Conservation (phyloP, 1,284 basidiomycete genomes). For the Lentinula novae-zelandiae region DNA sequence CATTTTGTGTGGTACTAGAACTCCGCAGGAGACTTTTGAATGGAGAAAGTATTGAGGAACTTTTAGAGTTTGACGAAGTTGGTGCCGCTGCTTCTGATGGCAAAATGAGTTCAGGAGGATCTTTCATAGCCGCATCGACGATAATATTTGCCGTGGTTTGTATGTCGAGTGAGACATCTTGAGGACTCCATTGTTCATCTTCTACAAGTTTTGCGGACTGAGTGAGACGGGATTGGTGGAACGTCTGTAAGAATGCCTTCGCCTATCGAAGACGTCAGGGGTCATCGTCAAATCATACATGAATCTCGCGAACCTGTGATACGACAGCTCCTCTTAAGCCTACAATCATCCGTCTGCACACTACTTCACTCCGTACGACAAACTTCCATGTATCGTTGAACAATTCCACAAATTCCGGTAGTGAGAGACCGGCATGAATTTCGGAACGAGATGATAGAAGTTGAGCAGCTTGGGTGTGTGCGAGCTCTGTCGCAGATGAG, state of each 20-base stretch:
- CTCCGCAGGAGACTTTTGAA: conserved; percentile 6
- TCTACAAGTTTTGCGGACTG: conserved; percentile 88
- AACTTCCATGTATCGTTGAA: conserved; percentile 90
- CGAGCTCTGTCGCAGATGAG: conserved; percentile 77
- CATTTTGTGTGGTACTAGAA: not conserved
- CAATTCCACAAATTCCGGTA: conserved; percentile 76
- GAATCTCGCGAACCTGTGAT: conserved; percentile 52
- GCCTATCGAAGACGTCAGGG: conserved; percentile 45
- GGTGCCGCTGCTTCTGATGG: conserved; percentile 16
- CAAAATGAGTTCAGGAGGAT: conserved; percentile 69
- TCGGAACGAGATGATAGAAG: conserved; percentile 76
- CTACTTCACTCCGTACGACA: conserved; percentile 81
- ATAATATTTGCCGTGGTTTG: conserved; percentile 76
- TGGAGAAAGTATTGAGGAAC: conserved; percentile 6
- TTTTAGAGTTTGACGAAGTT: conserved; percentile 19
- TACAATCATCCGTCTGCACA: conserved; percentile 89
- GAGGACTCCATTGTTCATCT: conserved; percentile 85
- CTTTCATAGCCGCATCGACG: conserved; percentile 78
- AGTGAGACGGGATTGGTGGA: conserved; percentile 83
- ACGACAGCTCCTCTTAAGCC: conserved; percentile 82
- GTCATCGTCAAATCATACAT: conserved; percentile 3
- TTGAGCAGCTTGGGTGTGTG: conserved; percentile 79
- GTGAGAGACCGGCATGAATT: conserved; percentile 69
- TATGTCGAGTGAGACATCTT: conserved; percentile 64
- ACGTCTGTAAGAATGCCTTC: conserved; percentile 81